Evolutionary conservation across 768 basidiomycete species (phyloP), one percentile per base, ranked within the genome.

Genomic region (Lanmaoa rubissima): DNA sequence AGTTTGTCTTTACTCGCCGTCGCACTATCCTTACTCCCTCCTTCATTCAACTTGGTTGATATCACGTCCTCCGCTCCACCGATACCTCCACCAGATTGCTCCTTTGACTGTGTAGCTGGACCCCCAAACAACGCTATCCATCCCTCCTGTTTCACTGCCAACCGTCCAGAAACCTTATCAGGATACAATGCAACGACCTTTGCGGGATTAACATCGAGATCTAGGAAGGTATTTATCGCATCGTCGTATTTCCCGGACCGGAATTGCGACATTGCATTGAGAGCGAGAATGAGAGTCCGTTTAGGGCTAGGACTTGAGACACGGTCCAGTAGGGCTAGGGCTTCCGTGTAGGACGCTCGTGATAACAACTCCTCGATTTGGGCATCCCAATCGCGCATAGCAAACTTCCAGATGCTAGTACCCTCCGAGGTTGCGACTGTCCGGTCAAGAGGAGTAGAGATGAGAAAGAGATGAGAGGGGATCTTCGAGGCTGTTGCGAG

Each of bases 121-220:
- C 95, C 96, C 5, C 93, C 95, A 67, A 91, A 97, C 4, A 95
- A 73, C 5, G 80, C 76, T 65, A 96, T 87, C 90, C 93, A 94
- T 8, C 78, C 74, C 1, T 87, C 86, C 43, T 74, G 80, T 12
- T 86, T 82, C 0, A 88, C 82, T 6, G 85, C 77, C 9, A 98
- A 73, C 34, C 90, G 79, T 7, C 96, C 96, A 1, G 93, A 82
- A 4, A 98, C 82, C 13, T 78, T 77, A 36, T 89, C 84, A 0
- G 92, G 90, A 70, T 92, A 99, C 7, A 98, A 75, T 2, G 94
- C 88, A 21, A 98, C 80, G 4, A 99, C 92, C 66, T 94, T 93
- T 0, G 95, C 92, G 0, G 97, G 97, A 65, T 95, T 95, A 62
- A 94, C 78, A 61, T 98, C 88, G 41, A 96, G 85, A 41, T 88